Conservation (phyloP, 108 stramenopile species). For the Bacterosira constricta region DNA sequence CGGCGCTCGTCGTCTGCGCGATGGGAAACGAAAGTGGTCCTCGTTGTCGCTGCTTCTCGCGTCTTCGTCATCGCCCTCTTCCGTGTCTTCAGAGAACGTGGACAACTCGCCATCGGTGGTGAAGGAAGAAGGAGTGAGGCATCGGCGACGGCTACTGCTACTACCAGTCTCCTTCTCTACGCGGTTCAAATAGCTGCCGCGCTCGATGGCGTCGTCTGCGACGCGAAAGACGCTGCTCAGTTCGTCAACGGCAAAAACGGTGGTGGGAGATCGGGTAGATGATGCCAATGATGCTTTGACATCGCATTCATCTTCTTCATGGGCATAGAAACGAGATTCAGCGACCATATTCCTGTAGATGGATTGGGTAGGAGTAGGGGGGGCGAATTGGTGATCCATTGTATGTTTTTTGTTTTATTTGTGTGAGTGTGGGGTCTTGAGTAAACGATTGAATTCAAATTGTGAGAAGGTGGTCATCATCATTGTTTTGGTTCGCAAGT, state of each 20-base stretch:
- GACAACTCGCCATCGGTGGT: constrained; percentile 26
- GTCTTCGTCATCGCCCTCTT: background rate
- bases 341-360: background rate
- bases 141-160: background rate
- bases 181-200: background rate
- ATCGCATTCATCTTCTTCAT: constrained; percentile 5
- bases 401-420: background rate
- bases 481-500: no score
- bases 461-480: no score
- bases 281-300: background rate
- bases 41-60: background rate
- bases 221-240: constrained; percentile 35
- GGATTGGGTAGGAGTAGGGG: background rate
- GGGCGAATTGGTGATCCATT: background rate
- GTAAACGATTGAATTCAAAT: background rate
- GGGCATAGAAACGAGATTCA: background rate
- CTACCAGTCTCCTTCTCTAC: background rate
- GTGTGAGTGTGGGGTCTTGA: background rate
- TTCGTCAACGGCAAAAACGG: constrained; percentile 34
- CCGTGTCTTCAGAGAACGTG: constrained; percentile 34
- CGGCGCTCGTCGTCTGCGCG: constrained; percentile 1
- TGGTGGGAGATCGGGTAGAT: constrained; percentile 26
- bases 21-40: background rate
- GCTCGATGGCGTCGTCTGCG: background rate
- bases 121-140: constrained; percentile 13